These are phyloP conservation scores for Chalara sp. DNA, from an alignment of 2,329 filamentous ascomycete species.

Conservation along the genomic window DNA sequence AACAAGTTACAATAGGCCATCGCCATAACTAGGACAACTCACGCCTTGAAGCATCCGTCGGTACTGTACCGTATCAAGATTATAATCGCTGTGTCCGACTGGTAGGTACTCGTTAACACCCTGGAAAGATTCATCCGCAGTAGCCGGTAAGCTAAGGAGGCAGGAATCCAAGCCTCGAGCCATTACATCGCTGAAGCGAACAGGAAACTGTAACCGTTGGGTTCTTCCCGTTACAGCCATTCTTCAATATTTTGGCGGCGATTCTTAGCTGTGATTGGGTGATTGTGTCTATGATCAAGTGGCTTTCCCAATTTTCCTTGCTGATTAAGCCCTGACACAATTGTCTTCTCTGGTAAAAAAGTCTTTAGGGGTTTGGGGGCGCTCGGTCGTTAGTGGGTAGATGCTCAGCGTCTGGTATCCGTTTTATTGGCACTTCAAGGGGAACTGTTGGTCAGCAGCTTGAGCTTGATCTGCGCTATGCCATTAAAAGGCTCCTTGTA, in stretches of 20 bases:
- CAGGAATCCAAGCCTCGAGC: no score
- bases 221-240: no score
- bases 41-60: no score
- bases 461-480: constrained; percentile 9
- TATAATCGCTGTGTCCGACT: no score
- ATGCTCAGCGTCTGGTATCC: not conserved
- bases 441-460: constrained; percentile 6
- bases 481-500: constrained; percentile 14
- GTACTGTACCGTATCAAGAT: no score
- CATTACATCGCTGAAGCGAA: no score
- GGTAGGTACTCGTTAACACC: no score
- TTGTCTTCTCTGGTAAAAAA: not conserved
- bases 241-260: not conserved
- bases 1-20: no score
- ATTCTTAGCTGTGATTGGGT: not conserved
- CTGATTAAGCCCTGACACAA: not conserved
- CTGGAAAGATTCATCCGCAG: no score
- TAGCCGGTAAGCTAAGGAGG: no score
- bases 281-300: not conserved
- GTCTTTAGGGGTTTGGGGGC: not conserved
- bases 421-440: not conserved
- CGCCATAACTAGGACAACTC: no score
- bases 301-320: not conserved
- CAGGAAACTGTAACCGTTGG: no score
- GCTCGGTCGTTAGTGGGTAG: not conserved